Evolutionary conservation across 371 early-diverging fungal species (phyloP).

Genomic region (Circinella umbellata): DNA sequence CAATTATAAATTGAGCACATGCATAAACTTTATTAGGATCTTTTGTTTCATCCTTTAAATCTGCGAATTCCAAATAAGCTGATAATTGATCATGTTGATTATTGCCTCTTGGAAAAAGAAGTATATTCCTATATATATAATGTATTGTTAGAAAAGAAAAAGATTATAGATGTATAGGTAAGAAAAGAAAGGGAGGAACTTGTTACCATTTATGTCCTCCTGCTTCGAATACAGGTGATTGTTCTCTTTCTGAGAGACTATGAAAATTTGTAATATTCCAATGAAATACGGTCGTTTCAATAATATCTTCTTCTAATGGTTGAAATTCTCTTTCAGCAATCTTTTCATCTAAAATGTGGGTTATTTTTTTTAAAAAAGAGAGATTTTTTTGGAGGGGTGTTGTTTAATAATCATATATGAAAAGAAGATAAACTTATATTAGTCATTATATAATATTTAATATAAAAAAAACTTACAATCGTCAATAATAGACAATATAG

Average conservation of each 20-base stretch:
- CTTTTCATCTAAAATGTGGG: slow-evolving; percentile 15
- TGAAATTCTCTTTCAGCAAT: slow-evolving; percentile 35
- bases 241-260: slow-evolving; percentile 49
- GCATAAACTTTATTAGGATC: slow-evolving; percentile 36
- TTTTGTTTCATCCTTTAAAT: slow-evolving; percentile 47
- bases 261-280: slow-evolving; percentile 58
- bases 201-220: slow-evolving; percentile 61
- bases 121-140: slow-evolving; percentile 67
- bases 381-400: too few relatives aligned
- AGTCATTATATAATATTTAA: too few relatives aligned
- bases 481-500: slow-evolving; percentile 22
- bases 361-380: too few relatives aligned
- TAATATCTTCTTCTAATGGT: slow-evolving; percentile 47
- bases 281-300: slow-evolving; percentile 42
- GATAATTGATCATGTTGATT: slow-evolving; percentile 70
- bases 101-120: slow-evolving; percentile 94
- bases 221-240: slow-evolving; percentile 59
- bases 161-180: background rate
- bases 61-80: slow-evolving; percentile 84
- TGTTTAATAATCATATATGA: background rate
- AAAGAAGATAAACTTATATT: background rate
- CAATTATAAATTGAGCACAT: slow-evolving; percentile 82
- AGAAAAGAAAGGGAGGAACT: too few relatives aligned
- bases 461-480: slow-evolving; percentile 26
- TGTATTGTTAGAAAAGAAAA: background rate